These are phyloP conservation scores for Pythium vanterpoolii DNA, from an alignment of 352 stramenopile species.

Conservation along the genomic window DNA sequence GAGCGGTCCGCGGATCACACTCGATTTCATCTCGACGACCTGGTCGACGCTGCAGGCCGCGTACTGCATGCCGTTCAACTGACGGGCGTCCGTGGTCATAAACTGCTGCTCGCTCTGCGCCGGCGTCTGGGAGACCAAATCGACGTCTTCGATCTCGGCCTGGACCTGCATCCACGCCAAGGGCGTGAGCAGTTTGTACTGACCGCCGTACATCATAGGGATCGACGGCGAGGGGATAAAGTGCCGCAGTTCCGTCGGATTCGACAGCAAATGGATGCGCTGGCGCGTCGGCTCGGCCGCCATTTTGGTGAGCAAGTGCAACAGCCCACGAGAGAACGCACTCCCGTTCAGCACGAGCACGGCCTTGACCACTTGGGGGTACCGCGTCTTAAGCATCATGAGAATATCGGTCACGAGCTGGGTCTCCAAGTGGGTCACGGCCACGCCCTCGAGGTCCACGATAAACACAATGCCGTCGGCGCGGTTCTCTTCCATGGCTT, in stretches of 20 bases:
- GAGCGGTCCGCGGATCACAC: constrained; percentile 59
- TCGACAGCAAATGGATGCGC: constrained; percentile 47
- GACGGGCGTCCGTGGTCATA: constrained; percentile 49
- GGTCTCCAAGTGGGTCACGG: constrained; percentile 47
- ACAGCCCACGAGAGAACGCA: constrained; percentile 47
- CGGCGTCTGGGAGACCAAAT: constrained; percentile 37
- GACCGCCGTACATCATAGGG: constrained; percentile 60
- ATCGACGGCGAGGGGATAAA: constrained; percentile 45
- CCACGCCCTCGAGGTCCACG: constrained; percentile 53
- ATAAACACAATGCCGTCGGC: constrained; percentile 67
- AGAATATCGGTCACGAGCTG: constrained; percentile 67
- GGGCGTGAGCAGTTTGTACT: constrained; percentile 49
- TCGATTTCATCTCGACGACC: constrained; percentile 66
- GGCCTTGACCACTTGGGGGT: constrained; percentile 56
- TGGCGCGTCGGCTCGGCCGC: constrained; percentile 43
- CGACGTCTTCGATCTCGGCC: constrained; percentile 68
- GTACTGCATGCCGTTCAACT: constrained; percentile 83
- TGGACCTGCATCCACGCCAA: constrained; percentile 61
- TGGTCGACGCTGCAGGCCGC: constrained; percentile 61
- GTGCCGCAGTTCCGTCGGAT: constrained; percentile 40
- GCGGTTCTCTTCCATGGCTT: constrained; percentile 65
- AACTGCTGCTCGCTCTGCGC: constrained; percentile 35
- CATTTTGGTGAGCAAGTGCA: constrained; percentile 48
- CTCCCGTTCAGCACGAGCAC: constrained; percentile 67
- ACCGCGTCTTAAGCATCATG: constrained; percentile 56